Percentiles rank a stretch among this genome's conserved stretches.
phyloP scores from a whole-genome alignment of 2,329 filamentous ascomycete species.

The Ustulina deusta region DNA sequence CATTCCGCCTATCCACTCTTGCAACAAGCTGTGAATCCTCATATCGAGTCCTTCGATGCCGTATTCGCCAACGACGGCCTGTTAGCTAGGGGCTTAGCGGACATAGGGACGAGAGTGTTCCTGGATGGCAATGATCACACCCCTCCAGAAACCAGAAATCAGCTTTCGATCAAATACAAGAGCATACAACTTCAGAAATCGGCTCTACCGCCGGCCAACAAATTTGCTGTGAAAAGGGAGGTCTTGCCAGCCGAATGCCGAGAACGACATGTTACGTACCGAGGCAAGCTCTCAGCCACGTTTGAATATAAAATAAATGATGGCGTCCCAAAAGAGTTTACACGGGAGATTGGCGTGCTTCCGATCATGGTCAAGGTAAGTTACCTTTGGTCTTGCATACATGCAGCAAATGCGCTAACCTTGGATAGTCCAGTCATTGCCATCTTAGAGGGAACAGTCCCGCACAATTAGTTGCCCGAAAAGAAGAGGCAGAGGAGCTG shows the following conservation, averaged over 20 bases:
- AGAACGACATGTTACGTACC: constrained; percentile 92
- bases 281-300: constrained; percentile 84
- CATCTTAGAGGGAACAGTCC: constrained; percentile 90
- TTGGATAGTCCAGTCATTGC: constrained; percentile 81
- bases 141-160: constrained; percentile 73
- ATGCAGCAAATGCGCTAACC: constrained; percentile 28
- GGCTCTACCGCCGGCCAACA: constrained; percentile 82
- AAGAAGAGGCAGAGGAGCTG: constrained; percentile 96
- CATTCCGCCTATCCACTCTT: constrained; percentile 89
- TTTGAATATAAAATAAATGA: constrained; percentile 90
- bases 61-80: constrained; percentile 80
- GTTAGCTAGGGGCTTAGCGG: constrained; percentile 79
- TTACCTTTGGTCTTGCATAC: constrained; percentile 7
- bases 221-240: constrained; percentile 81
- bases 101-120: constrained; percentile 90
- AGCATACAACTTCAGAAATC: constrained; percentile 87
- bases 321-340: constrained; percentile 83
- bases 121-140: constrained; percentile 82
- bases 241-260: constrained; percentile 93
- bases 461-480: constrained; percentile 81
- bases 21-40: constrained; percentile 86
- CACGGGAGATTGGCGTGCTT: constrained; percentile 86
- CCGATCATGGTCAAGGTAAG: constrained; percentile 92
- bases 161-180: constrained; percentile 80
- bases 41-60: constrained; percentile 95